A percentile compares a stretch with the other conserved stretches of the same genome.
These are phyloP conservation scores for Podila verticillata DNA, from an alignment of 192 early-diverging fungal species.

Conservation along the genomic window DNA sequence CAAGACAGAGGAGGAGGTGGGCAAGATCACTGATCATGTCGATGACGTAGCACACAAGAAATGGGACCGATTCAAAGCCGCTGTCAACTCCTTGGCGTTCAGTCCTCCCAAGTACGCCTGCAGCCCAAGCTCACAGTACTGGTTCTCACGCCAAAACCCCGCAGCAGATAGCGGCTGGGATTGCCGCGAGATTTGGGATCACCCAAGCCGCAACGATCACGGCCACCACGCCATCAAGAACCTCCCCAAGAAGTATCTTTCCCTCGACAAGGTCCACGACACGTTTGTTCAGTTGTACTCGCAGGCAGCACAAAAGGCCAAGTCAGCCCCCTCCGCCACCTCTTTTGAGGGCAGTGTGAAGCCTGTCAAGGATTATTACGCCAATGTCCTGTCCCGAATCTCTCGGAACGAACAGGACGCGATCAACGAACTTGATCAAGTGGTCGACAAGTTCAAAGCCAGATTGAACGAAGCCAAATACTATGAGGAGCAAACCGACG, in stretches of 20 bases:
- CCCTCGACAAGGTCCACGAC: constrained; percentile 30
- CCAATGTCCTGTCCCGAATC: constrained; percentile 8
- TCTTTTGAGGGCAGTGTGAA: constrained; percentile 30
- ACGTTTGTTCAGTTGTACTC: constrained; percentile 10
- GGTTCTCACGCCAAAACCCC: constrained; percentile 31
- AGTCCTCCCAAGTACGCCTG: constrained; percentile 50
- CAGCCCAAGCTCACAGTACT: constrained; percentile 37
- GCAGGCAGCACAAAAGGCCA: constrained; percentile 27
- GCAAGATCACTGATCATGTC: constrained; percentile 24
- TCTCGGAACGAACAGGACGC: constrained; percentile 22
- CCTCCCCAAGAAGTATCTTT: constrained; percentile 37
- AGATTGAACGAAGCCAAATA: constrained; percentile 47
- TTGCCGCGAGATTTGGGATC: constrained; percentile 49
- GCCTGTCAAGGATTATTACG: constrained; percentile 29
- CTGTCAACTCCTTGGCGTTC: constrained; percentile 35
- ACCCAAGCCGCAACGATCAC: constrained; percentile 24
- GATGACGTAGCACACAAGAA: constrained; percentile 26
- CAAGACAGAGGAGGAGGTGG: constrained; percentile 43
- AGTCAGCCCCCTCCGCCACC: constrained; percentile 16
- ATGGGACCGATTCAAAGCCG: constrained; percentile 46
- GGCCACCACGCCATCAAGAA: constrained; percentile 23
- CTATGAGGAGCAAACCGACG: constrained; percentile 44
- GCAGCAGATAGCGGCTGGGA: constrained; percentile 16
- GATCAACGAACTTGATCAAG: constrained; percentile 15
- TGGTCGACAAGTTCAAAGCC: constrained; percentile 32